Evolutionary conservation across 345 rosid species (phyloP), one percentile per base, ranked within the genome.

Genomic region (Arabidopsis arenosa): DNA sequence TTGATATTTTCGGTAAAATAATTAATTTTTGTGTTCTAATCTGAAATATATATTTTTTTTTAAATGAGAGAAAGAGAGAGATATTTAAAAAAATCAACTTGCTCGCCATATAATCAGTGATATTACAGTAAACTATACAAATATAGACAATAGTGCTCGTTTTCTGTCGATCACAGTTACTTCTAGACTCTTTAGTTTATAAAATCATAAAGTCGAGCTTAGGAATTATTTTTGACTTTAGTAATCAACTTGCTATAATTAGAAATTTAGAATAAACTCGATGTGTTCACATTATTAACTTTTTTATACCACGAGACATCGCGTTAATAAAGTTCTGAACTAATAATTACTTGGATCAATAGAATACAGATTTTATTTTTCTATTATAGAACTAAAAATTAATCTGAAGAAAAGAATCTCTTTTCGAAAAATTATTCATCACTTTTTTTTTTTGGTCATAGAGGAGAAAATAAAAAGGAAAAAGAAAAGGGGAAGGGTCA

Each of bases 401-500:
- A 60, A 51, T 59, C 59, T 30, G 9, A 67, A 67, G 54, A 68
- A 75, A 75, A 51, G 79, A 75, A 75, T 75, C 74, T 51, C 17
- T 55, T 75, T 68, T 75, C 6, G 6, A 18, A 58, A 15, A 45
- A 49, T 5, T 30, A 30, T 68, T 68, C 39, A 44, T 54, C 44
- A 41, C 47, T 51, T 39, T 18, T 39, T 9, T 36, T 40, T 39
- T 62, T 59, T 15, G 74, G 62, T 39, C 68, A 41, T 39, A 40
- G 18, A 45, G 12, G 21, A 45, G 45, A 21, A 61, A 59, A 0
- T 26, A 11, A 5, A 45, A 18, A 17, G 5, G 1, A 0, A 33
- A 56, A 47, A 45, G 49, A 39, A 56, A 11, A 72, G 41, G 6
- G 64, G 37, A 68, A 79, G 82, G 81, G 84, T 75, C 86, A 84